Base-by-base conservation (phyloP, 2,329 filamentous ascomycete genomes). In the Chaetomium globosum region DNA sequence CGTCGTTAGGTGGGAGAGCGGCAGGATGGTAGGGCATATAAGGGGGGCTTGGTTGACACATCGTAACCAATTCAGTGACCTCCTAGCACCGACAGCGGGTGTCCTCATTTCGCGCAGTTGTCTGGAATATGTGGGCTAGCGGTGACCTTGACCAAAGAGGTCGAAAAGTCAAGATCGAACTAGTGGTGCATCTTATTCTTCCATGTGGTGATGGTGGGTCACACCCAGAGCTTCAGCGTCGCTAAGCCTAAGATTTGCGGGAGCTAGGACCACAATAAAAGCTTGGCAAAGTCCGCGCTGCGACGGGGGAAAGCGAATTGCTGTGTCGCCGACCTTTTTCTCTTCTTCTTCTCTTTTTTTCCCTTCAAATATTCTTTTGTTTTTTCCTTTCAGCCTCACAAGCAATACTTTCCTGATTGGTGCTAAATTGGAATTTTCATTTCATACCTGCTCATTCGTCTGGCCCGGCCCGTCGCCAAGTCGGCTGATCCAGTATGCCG, bases 11-110 rank as follows among this genome's bases (percentile, higher is more conserved):
- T 51, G 63, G 52, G 30, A 59, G 30, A 49, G 60, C 30, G 60
- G 21, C 2, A 52, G 10, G 7, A 60, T 23, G 63, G 31, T 53
- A 39, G 53, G 64, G 51, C 63, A 65, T 21, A 48, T 16, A 13
- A 33, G 16, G n/a, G 54, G 49, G 31, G 57, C 55, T 23, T 51
- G 63, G 26, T 53, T 12, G 36, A 67, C 65, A 53, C 69, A 71
- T 65, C 59, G 66, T 16, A 69, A 61, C 48, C 66, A 71, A 54
- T 64, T 67, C 30, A 68, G 69, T 2, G 67, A 56, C 63, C 67
- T 63, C 54, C 55, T 54, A 4, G 64, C 39, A 7, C 57, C 30
- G 28, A 62, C 28, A 3, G 64, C 26, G 12, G 55, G 54, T 7
- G 58, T 59, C 55, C 63, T 66, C 68, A 68, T 67, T 28, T 43